A percentile compares a stretch with the other conserved stretches of the same genome.
Evolutionary conservation across 176 grass and related monocot genomes (phyloP).

Genomic region (Areca catechu): DNA sequence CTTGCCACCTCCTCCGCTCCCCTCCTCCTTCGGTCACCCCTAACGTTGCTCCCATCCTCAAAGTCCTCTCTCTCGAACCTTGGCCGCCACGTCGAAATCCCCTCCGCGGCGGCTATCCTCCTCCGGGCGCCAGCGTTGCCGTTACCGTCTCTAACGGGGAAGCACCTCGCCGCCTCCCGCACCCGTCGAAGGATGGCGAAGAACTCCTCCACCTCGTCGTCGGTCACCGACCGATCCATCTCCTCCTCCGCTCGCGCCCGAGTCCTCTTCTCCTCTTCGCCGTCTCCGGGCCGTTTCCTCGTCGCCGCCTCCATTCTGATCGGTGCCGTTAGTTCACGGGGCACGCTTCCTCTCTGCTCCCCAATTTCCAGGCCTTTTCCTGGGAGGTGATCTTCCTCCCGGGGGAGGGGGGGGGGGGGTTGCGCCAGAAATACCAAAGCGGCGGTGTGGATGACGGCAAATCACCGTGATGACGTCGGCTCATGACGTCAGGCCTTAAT

Average conservation of each 20-base stretch:
- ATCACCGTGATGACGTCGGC: no score
- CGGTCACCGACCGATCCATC: background rate
- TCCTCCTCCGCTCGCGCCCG: background rate
- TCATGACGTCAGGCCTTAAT: no score
- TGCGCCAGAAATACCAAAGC: no score
- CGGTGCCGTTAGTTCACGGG: no score
- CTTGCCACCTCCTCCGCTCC: background rate
- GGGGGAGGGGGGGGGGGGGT: no score
- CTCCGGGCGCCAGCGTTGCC: background rate
- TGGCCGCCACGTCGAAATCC: background rate
- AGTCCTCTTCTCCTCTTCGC: background rate
- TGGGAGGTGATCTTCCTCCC: no score
- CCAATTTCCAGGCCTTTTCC: no score
- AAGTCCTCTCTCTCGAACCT: slow-evolving; percentile 12
- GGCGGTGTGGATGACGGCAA: no score
- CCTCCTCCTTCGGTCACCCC: background rate
- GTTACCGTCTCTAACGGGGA: background rate
- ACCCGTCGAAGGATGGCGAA: slow-evolving; percentile 4
- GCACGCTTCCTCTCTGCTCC: no score
- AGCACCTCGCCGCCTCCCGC: background rate
- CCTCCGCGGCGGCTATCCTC: background rate
- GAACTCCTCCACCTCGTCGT: slow-evolving; percentile 18
- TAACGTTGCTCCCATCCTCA: background rate
- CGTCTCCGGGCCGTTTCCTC: background rate
- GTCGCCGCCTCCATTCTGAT: no score